phyloP scores from a whole-genome alignment of 2,329 filamentous ascomycete species.

The Metarhizium brunneum region DNA sequence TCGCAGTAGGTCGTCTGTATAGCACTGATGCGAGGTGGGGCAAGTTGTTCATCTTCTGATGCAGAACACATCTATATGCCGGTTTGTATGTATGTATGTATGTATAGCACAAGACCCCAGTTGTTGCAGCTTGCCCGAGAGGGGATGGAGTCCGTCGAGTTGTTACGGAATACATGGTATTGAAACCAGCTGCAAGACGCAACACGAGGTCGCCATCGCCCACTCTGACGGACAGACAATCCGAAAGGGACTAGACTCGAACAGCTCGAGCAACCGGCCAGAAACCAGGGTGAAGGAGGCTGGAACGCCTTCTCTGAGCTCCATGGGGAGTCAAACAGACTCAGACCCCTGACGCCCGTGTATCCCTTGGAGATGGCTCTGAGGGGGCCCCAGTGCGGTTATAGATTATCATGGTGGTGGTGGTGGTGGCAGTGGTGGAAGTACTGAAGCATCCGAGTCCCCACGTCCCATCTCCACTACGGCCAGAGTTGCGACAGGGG shows the following conservation, averaged over 20 bases:
- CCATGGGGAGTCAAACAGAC: conserved; percentile 1
- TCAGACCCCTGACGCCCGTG: neutral
- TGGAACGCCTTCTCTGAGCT: neutral
- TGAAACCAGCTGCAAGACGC: conserved; percentile 2
- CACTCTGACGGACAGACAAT: neutral
- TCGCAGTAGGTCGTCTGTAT: neutral
- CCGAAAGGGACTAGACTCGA: neutral
- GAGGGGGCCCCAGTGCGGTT: neutral
- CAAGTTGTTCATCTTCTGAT: neutral
- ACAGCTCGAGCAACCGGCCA: neutral
- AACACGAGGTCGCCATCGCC: neutral
- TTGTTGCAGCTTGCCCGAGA: neutral
- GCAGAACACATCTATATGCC: neutral
- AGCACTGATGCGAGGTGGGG: too few relatives aligned
- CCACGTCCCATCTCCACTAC: neutral
- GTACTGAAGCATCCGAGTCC: neutral
- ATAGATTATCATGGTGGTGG: neutral
- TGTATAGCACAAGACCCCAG: neutral
- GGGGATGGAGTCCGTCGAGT: neutral
- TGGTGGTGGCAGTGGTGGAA: neutral
- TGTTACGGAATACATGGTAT: neutral
- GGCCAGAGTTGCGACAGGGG: neutral
- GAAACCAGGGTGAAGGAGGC: neutral
- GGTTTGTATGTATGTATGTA: neutral
- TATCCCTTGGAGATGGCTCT: neutral